phyloP scores from a whole-genome alignment of 2,329 filamentous ascomycete genomes.

The Aspergillus luchuensis region DNA sequence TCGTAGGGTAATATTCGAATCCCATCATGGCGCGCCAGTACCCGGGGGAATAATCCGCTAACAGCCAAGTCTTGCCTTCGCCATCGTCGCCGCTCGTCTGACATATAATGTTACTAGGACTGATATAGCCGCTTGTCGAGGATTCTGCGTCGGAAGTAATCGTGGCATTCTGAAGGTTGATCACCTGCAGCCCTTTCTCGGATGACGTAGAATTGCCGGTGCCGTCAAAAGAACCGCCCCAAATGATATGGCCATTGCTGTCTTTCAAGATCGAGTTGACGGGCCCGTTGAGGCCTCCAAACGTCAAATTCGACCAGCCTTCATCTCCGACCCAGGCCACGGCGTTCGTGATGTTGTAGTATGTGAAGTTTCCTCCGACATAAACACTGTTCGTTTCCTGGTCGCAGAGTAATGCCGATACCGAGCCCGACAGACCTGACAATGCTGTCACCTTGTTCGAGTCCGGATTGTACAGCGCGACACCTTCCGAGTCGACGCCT shows the following conservation, averaged over 20 bases:
- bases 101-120: constrained; percentile 83
- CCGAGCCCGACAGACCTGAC: constrained; percentile 77
- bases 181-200: constrained; percentile 69
- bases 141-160: constrained; percentile 67
- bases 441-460: constrained; percentile 71
- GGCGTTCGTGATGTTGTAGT: constrained; percentile 82
- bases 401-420: constrained; percentile 83
- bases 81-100: constrained; percentile 68
- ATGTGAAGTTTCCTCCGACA: constrained; percentile 82
- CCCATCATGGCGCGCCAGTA: constrained; percentile 81
- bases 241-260: constrained; percentile 81
- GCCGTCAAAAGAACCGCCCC: constrained; percentile 86
- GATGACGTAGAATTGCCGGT: constrained; percentile 71
- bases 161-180: constrained; percentile 80
- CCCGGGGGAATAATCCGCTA: constrained; percentile 73
- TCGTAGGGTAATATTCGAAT: constrained; percentile 84
- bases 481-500: constrained; percentile 71
- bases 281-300: constrained; percentile 91
- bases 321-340: constrained; percentile 72
- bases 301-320: constrained; percentile 79
- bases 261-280: constrained; percentile 82
- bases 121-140: constrained; percentile 66
- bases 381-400: constrained; percentile 76
- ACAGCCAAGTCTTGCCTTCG: constrained; percentile 77
- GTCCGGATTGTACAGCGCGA: constrained; percentile 78